Evolutionary conservation across 345 rosid genomes (phyloP), one percentile per base, ranked within the genome.

Genomic region (Eucalyptus erythrocorys): DNA sequence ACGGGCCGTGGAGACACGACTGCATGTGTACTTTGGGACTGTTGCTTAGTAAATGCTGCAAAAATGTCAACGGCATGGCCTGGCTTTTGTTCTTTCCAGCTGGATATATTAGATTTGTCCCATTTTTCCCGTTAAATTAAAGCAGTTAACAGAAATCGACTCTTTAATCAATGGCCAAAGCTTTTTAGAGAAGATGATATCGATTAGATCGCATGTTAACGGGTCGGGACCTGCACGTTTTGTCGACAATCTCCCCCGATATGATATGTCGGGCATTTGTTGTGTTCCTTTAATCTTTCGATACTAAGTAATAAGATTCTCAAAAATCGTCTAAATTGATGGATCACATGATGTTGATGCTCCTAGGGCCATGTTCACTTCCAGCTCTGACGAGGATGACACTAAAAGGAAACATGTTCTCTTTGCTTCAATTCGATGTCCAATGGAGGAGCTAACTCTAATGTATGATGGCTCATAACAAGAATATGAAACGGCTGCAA

Each of bases 241-340:
- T 34, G 22, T 34, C 43, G 13, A 34, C 43, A 71, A 9, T 34
- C 26, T 17, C 68, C 6, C 43, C 0, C 13, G 2, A 17, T 71
- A 34, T 10, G 26, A 71, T 21, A 34, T 34, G 21, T 10, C 26
- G 13, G 13, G 22, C 4, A 17, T 66, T 15, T 8, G 10, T 16
- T 32, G 22, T 16, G 9, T 9, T 40, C 11, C 3, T 3, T 1
- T 1, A 0, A 34, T 11, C 0, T 34, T 34, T 17, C 26, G 4
- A 34, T 21, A 9, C 43, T 34, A 5, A 8, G 34, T 17, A 9
- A 71, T 71, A 34, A 5, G 21, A 17, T 7, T 3, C 13, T 34
- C 22, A 2, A 34, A 1, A 9, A 7, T 32, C 4, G 0, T 71
- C 2, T 9, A 10, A 34, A 71, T 71, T 34, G 6, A 5, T 34